A percentile compares a stretch with the other conserved stretches of the same genome.
phyloP scores from a whole-genome alignment of 169 alveolate species.

The Cyclospora cayetanensis region DNA sequence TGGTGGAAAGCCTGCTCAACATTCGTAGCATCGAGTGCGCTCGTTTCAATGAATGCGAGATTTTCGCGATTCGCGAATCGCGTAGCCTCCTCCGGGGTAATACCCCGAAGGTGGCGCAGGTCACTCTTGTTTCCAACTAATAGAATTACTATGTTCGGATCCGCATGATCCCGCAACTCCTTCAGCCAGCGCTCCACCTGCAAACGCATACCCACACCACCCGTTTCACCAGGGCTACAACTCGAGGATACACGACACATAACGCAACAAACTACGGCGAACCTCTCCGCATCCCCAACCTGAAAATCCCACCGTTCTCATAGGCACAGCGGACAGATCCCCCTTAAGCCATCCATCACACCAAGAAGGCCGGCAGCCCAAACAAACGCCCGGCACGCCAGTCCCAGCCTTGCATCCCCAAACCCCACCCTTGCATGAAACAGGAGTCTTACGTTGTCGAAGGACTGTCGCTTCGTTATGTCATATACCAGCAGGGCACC shows the following conservation, averaged over 20 bases:
- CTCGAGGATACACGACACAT: too few relatives aligned
- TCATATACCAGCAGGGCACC: slow-evolving; percentile 99
- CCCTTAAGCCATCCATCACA: too few relatives aligned
- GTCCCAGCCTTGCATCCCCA: too few relatives aligned
- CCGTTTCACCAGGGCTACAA: too few relatives aligned
- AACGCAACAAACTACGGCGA: too few relatives aligned
- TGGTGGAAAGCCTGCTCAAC: slow-evolving; percentile 94
- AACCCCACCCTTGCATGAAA: not conserved
- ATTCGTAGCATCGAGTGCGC: slow-evolving; percentile 95
- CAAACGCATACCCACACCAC: not conserved
- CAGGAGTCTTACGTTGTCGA: slow-evolving; percentile 86
- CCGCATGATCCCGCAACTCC: slow-evolving; percentile 98
- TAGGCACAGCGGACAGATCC: too few relatives aligned
- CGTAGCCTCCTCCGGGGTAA: slow-evolving; percentile 68
- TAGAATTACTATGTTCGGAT: slow-evolving; percentile 94
- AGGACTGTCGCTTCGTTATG: slow-evolving; percentile 95
- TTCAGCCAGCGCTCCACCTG: slow-evolving; percentile 93
- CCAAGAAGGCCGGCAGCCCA: too few relatives aligned
- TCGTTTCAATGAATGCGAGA: slow-evolving; percentile 93
- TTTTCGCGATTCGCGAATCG: slow-evolving; percentile 60
- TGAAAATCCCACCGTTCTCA: too few relatives aligned
- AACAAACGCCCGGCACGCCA: too few relatives aligned
- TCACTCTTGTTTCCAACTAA: slow-evolving; percentile 99
- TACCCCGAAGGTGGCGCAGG: slow-evolving; percentile 77
- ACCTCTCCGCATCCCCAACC: too few relatives aligned